phyloP scores from a whole-genome alignment of 2,329 filamentous ascomycete genomes.

The Lecanicillium sp. region DNA sequence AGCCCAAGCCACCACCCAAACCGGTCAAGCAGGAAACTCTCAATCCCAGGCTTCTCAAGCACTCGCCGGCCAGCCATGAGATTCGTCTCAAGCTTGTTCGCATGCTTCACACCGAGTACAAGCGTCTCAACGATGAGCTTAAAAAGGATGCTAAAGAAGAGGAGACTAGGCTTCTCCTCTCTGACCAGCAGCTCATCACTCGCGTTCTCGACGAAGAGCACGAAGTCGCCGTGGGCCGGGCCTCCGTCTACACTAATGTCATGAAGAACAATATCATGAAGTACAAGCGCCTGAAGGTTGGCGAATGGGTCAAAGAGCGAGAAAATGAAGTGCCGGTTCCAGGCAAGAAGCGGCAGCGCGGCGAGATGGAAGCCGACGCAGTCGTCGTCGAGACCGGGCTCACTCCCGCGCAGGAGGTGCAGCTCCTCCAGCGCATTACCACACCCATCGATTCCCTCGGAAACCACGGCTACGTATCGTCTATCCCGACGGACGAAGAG shows the following conservation, averaged over 20 bases:
- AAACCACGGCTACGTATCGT: conserved; percentile 68
- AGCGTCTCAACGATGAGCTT: conserved; percentile 60
- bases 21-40: conserved; percentile 45
- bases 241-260: conserved; percentile 71
- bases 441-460: conserved; percentile 60
- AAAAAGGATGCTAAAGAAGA: conserved; percentile 45
- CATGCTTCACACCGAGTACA: conserved; percentile 58
- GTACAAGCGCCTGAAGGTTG: conserved; percentile 67
- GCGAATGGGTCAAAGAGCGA: conserved; percentile 65
- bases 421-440: conserved; percentile 55
- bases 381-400: conserved; percentile 65
- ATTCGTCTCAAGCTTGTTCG: conserved; percentile 53
- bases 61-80: conserved; percentile 50
- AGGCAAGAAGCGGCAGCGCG: conserved; percentile 27
- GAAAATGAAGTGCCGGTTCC: conserved; percentile 31
- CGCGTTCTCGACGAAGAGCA: conserved; percentile 74
- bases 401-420: conserved; percentile 59
- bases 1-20: conserved; percentile 17
- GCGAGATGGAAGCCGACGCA: conserved; percentile 30
- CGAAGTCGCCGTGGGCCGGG: conserved; percentile 59
- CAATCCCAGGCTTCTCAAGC: conserved; percentile 60
- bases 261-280: conserved; percentile 75
- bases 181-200: conserved; percentile 61
- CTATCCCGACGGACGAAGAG: conserved; percentile 57
- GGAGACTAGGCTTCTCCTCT: conserved; percentile 45